Conservation (phyloP, 129 eudicot species). For the Helichrysum umbraculigerum region DNA sequence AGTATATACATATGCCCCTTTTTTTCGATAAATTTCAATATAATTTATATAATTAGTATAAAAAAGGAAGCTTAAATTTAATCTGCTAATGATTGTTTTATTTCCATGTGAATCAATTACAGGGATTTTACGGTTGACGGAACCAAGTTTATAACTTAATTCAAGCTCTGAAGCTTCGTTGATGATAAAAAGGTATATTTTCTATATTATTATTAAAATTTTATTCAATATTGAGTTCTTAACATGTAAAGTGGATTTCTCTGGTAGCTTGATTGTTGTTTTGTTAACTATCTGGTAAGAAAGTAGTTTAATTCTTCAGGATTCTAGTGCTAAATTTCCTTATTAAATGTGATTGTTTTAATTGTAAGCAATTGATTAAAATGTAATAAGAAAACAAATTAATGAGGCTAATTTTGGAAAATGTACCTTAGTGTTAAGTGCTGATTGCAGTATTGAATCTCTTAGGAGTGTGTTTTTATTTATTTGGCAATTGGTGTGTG, state of each 20-base stretch:
- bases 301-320: background rate
- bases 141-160: background rate
- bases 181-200: background rate
- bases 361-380: conserved; percentile 4
- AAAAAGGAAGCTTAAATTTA: background rate
- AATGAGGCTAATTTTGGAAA: conserved; percentile 22
- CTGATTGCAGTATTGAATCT: background rate
- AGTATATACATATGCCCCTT: background rate
- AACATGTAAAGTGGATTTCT: background rate
- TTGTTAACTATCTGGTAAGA: conserved; percentile 11
- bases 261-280: background rate
- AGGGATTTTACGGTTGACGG: background rate
- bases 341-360: background rate
- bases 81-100: background rate
- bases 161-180: conserved; percentile 3
- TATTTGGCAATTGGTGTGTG: background rate
- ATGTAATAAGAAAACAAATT: background rate
- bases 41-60: background rate
- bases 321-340: background rate
- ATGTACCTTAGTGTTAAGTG: conserved; percentile 28
- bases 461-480: background rate
- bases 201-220: background rate
- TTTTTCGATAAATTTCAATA: background rate
- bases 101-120: background rate
- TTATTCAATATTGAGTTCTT: background rate